Evolutionary conservation across 2,329 filamentous ascomycete species (phyloP).

Genomic region (Trichophyton schoenleinii): DNA sequence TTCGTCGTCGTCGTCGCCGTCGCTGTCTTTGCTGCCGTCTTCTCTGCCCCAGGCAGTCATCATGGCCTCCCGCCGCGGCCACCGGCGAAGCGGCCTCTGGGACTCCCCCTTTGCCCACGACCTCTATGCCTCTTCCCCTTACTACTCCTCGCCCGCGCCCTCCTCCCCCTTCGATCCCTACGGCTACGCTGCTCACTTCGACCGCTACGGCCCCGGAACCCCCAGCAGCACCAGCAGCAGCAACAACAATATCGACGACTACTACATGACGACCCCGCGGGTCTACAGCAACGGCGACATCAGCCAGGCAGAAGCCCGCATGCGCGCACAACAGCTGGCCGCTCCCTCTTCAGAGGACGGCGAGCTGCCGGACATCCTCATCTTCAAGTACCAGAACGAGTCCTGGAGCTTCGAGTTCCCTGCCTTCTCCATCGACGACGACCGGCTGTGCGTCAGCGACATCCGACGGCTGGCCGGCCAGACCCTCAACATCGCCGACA

Average conservation of each 20-base stretch:
- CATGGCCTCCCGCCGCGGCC: background rate
- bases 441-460: constrained; percentile 30
- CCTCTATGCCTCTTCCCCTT: background rate
- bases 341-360: constrained; percentile 15
- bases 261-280: background rate
- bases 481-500: constrained; percentile 24
- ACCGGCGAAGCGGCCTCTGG: background rate
- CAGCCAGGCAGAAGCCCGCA: background rate
- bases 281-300: background rate
- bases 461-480: constrained; percentile 31
- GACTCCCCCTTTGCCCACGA: background rate
- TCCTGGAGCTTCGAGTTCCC: constrained; percentile 34
- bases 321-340: background rate
- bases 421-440: constrained; percentile 37
- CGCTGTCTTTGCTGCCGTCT: background rate
- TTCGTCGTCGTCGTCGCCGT: background rate
- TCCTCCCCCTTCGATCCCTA: too few relatives aligned
- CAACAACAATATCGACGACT: background rate
- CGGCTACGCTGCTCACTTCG: too few relatives aligned
- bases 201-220: too few relatives aligned
- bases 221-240: too few relatives aligned
- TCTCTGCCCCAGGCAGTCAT: background rate
- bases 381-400: constrained; percentile 32
- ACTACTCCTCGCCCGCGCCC: too few relatives aligned
- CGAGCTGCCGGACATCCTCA: constrained; percentile 31